Evolutionary conservation across 768 basidiomycete genomes (phyloP).

Genomic region (Termitomyces sp.): DNA sequence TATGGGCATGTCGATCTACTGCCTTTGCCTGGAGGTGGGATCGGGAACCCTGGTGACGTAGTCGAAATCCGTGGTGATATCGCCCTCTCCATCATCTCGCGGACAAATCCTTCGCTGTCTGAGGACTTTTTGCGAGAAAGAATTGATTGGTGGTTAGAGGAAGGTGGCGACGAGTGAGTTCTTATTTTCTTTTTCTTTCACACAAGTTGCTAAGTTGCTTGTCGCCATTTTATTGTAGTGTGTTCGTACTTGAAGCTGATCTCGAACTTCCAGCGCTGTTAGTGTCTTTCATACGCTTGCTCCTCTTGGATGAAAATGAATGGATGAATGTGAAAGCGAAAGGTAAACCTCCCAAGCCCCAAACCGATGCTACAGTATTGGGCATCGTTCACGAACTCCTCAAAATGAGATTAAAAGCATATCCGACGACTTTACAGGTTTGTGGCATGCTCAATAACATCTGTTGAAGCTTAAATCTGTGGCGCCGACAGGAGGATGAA

Average conservation of each 20-base stretch:
- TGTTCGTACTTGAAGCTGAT: constrained; percentile 50
- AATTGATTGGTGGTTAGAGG: constrained; percentile 92
- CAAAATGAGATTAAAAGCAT: constrained; percentile 43
- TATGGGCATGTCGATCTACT: constrained; percentile 91
- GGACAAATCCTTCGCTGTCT: constrained; percentile 13
- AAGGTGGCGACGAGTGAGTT: constrained; percentile 83
- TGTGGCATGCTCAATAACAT: constrained; percentile 15
- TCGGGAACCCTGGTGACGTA: constrained; percentile 77
- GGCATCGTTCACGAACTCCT: constrained; percentile 45
- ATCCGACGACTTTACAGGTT: constrained; percentile 58
- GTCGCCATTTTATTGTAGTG: constrained; percentile 26
- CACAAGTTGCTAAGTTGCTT: background rate
- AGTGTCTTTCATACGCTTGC: constrained; percentile 59
- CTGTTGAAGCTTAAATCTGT: background rate
- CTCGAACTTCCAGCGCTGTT: constrained; percentile 49
- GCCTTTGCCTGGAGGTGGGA: constrained; percentile 38
- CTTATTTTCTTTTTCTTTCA: background rate
- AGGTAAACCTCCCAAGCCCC: constrained; percentile 72
- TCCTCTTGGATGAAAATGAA: constrained; percentile 49
- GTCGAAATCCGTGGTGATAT: constrained; percentile 74
- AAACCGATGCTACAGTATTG: constrained; percentile 42
- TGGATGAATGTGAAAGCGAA: constrained; percentile 58
- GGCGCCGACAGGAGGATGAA: constrained; percentile 42
- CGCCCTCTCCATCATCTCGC: constrained; percentile 38
- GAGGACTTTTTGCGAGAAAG: constrained; percentile 41